A percentile compares a stretch with the other conserved stretches of the same genome.
Evolutionary conservation across 2,329 filamentous ascomycete genomes (phyloP).

Genomic region (Diaporthe eres): DNA sequence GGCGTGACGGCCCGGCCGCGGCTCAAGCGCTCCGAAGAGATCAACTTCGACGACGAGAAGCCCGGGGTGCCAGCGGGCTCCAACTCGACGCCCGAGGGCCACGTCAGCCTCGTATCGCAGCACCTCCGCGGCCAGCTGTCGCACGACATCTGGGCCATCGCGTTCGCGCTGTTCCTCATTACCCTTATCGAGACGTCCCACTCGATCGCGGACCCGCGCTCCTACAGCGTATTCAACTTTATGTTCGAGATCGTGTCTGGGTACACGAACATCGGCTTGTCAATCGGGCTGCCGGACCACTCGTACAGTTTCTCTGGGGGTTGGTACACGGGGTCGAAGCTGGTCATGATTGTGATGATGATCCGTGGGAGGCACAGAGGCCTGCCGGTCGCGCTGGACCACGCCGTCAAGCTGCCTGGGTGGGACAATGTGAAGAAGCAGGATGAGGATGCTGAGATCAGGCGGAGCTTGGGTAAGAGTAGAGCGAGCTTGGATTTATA

Average conservation of each 20-base stretch:
- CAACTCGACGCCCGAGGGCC: constrained; percentile 39
- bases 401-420: constrained; percentile 59
- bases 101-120: constrained; percentile 49
- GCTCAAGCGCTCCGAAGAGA: constrained; percentile 35
- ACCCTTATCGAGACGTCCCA: constrained; percentile 71
- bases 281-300: constrained; percentile 28
- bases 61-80: constrained; percentile 32
- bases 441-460: constrained; percentile 39
- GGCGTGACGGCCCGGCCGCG: constrained; percentile 40
- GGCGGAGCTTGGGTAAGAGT: constrained; percentile 36
- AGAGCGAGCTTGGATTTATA: constrained; percentile 9
- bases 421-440: constrained; percentile 51
- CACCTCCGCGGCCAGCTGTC: constrained; percentile 76
- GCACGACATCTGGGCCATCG: constrained; percentile 77
- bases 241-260: constrained; percentile 66
- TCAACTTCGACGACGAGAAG: constrained; percentile 35
- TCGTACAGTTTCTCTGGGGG: constrained; percentile 39
- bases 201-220: constrained; percentile 64
- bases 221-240: constrained; percentile 72
- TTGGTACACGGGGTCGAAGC: constrained; percentile 40
- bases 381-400: constrained; percentile 68
- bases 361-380: constrained; percentile 68
- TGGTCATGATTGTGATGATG: constrained; percentile 45
- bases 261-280: constrained; percentile 39
- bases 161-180: constrained; percentile 72